Base-by-base conservation (phyloP, 306 rosid species). In the Hippophae gyantsensis region DNA sequence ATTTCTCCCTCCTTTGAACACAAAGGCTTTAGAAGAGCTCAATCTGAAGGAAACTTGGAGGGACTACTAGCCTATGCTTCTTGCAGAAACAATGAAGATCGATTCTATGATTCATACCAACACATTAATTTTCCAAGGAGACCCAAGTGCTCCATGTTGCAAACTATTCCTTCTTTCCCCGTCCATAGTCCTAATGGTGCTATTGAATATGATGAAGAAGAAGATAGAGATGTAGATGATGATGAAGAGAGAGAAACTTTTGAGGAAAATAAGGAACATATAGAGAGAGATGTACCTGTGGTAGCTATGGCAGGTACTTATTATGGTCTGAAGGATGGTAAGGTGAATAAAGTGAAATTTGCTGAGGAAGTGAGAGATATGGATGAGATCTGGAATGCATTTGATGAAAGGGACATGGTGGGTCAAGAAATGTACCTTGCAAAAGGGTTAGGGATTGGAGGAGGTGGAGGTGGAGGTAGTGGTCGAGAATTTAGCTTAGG, bases 31-130 rank as follows among this genome's bases (percentile, higher is more conserved):
- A 78, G 82, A 56, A 85, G 94, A 74, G 93, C 78, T 54, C 88
- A 85, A 68, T 93, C 99, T 45, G 97, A 84, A 43, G 95, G 97
- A 10, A 88, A 82, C 74, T 74, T 93, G 72, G 78, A 78, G 56
- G 80, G 77, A 32, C 74, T 18, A 18, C 23, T 86, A 6, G 76
- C 75, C 44, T 74, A 58, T 72, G 65, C 69, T 58, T 55, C 84
- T 42, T 55, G 72, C 69, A 54, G 45, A 66, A 60, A 12, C 13
- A 64, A 50, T 41, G 84, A 81, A 57, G 87, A 84, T 27, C 76
- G 13, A 0, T 62, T 64, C 38, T 47, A 8, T 50, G 68, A 56
- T 42, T 25, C 63, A 50, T 57, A 63, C 25, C 65, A 10, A 52
- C 68, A 70, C 49, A 73, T 47, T n/a, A 69, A 56, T 62, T 57